Percentiles rank a stretch among this genome's conserved stretches.
phyloP scores from a whole-genome alignment of 306 rosid species.

The Acacia confusa region DNA sequence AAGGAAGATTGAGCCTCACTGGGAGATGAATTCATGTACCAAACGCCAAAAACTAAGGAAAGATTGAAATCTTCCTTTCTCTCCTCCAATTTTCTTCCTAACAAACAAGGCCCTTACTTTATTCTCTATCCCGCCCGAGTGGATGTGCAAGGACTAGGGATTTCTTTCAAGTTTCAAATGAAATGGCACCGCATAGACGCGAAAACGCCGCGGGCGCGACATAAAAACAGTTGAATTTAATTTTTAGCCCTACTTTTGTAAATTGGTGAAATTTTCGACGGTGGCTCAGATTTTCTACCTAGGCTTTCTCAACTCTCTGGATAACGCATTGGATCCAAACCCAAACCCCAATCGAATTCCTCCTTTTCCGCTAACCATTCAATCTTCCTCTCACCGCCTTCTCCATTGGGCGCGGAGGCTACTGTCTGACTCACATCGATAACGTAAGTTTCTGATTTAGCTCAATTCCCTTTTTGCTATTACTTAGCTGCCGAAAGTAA shows the following conservation, averaged over 20 bases:
- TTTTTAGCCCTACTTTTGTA: slow-evolving; percentile 4
- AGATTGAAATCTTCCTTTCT: too few species aligned
- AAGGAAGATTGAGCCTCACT: too few species aligned
- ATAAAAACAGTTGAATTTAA: not conserved
- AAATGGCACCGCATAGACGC: not conserved
- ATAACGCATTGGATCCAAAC: slow-evolving; percentile 46
- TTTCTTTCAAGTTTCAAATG: not conserved
- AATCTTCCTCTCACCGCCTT: not conserved
- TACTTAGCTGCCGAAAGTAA: not conserved
- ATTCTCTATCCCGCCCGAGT: not conserved
- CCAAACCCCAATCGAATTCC: slow-evolving; percentile 1
- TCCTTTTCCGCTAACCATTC: not conserved
- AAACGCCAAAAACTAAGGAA: too few species aligned
- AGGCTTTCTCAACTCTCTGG: slow-evolving; percentile 1
- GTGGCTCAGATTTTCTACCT: slow-evolving; percentile 61
- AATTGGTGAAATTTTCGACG: slow-evolving; percentile 14
- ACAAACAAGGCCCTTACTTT: too few species aligned
- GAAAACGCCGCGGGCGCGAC: slow-evolving; percentile 31
- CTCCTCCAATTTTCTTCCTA: too few species aligned
- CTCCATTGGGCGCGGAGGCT: slow-evolving; percentile 24
- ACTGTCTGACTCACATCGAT: slow-evolving; percentile 25
- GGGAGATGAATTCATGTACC: too few species aligned
- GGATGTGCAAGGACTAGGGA: not conserved
- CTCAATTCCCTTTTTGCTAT: not conserved
- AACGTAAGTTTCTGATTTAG: slow-evolving; percentile 38